These are phyloP conservation scores for Pseudocercospora fijiensis DNA, from an alignment of 2,329 filamentous ascomycete species.

Conservation along the genomic window DNA sequence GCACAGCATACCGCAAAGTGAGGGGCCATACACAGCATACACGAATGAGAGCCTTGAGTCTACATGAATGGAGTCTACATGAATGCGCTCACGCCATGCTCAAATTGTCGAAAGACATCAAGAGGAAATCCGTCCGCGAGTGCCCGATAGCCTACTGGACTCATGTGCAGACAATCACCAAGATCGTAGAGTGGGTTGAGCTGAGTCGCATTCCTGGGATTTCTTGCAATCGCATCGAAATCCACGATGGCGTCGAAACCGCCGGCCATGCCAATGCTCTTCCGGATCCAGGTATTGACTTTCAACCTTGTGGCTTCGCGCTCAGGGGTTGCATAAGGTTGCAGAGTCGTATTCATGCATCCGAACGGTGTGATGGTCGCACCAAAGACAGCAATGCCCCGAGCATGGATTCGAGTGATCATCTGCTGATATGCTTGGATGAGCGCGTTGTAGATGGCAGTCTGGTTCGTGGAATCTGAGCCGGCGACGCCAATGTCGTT, in stretches of 20 bases:
- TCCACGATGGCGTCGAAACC: slow-evolving; percentile 62
- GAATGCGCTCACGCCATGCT: slow-evolving; percentile 28
- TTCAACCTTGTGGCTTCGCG: slow-evolving; percentile 57
- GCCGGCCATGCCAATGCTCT: slow-evolving; percentile 39
- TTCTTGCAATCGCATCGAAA: slow-evolving; percentile 59
- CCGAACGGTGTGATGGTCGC: slow-evolving; percentile 67
- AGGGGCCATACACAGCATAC: neutral
- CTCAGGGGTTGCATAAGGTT: slow-evolving; percentile 56
- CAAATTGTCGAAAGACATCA: slow-evolving; percentile 49
- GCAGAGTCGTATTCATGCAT: slow-evolving; percentile 43
- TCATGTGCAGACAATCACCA: slow-evolving; percentile 66
- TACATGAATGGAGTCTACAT: too few species aligned
- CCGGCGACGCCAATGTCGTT: slow-evolving; percentile 63
- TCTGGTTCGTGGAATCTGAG: slow-evolving; percentile 48
- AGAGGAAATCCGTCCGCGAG: slow-evolving; percentile 61
- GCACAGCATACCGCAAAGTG: neutral
- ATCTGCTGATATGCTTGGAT: slow-evolving; percentile 62
- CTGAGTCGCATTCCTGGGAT: slow-evolving; percentile 51
- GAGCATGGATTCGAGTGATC: slow-evolving; percentile 53
- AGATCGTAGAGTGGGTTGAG: slow-evolving; percentile 56
- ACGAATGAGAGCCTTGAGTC: neutral
- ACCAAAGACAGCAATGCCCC: slow-evolving; percentile 58
- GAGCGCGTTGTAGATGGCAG: slow-evolving; percentile 51
- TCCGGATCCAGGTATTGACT: slow-evolving; percentile 63
- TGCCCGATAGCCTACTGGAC: slow-evolving; percentile 58